These are phyloP conservation scores for Magnusiomyces magnusii DNA, from an alignment of 1,139 yeast genomes.

Conservation along the genomic window DNA sequence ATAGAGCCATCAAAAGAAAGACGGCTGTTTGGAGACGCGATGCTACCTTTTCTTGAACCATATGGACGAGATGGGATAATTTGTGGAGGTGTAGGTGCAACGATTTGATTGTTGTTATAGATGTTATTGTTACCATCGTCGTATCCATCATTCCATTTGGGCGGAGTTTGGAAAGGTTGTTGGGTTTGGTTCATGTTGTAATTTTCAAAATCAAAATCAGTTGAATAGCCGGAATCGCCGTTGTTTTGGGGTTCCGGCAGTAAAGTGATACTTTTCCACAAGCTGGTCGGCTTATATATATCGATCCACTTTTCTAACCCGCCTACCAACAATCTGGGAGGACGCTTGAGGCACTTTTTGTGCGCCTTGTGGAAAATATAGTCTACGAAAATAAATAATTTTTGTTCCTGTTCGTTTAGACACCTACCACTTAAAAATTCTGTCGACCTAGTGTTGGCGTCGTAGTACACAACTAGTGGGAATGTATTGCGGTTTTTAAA, in stretches of 20 bases:
- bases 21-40: slow-evolving; percentile 29
- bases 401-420: slow-evolving; percentile 18
- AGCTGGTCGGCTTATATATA: slow-evolving; percentile 16
- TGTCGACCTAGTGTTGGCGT: slow-evolving; percentile 29
- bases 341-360: slow-evolving; percentile 42
- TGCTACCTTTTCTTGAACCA: slow-evolving; percentile 29
- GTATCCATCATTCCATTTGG: background rate
- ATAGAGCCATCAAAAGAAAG: slow-evolving; percentile 6
- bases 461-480: slow-evolving; percentile 58
- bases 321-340: slow-evolving; percentile 51
- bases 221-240: background rate
- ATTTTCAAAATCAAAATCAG: background rate
- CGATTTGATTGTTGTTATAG: background rate
- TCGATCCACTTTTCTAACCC: slow-evolving; percentile 45
- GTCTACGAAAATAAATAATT: slow-evolving; percentile 20
- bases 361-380: slow-evolving; percentile 35
- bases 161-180: background rate
- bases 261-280: slow-evolving; percentile 6
- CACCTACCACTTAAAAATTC: slow-evolving; percentile 20
- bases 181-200: background rate
- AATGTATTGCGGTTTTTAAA: slow-evolving; percentile 49
- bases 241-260: background rate
- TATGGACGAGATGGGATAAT: slow-evolving; percentile 26
- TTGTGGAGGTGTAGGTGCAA: slow-evolving; percentile 16
- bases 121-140: background rate